Base-by-base conservation (phyloP, 1,284 basidiomycete genomes). In the Papiliotrema laurentii region DNA sequence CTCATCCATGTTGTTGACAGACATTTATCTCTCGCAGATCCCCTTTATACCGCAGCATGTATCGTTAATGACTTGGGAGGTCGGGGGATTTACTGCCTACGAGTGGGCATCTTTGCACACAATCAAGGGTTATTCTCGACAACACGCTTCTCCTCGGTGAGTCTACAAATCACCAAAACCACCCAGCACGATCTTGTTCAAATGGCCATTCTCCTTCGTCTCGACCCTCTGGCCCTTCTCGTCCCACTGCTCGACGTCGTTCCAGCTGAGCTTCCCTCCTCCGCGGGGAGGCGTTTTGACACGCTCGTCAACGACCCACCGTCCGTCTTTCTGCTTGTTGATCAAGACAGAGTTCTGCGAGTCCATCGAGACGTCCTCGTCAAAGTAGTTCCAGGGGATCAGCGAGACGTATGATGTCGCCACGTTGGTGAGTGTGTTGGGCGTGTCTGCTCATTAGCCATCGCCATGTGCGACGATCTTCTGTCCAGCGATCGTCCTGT, bases 331-430 rank as follows among this genome's bases (percentile, higher is more conserved):
- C 18, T 39, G 13, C 5, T 24, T 21, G 25, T 47, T 47, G 14
- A 51, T 18, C 19, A 51, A 27, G 28, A 51, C 39, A 19, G 38
- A 43, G 34, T 51, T 51, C n/a, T 35, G 45, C n/a, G 50, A 54
- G 42, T 64, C 64, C 66, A 83, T 77, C 13, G 80, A 80, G 45
- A 80, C 71, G 61, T 83, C 82, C 43, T 77, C 71, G 66, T 84
- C 81, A 66, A 82, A 81, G 72, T 80, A 84, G 69, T 84, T 84
- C 55, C 83, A 74, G 2, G 82, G 83, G 0, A 78, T 78, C 18
- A 84, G 66, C 54, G 83, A 74, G 64, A 84, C 81, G 56, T 80
- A 82, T 0, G 81, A 50, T 11, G 80, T 72, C 2, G 83, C 83
- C 10, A 77, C 68, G 60, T 81, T 83, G 11, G 81, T 82, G 52